Conservation (phyloP, 2,329 filamentous ascomycete genomes). For the Talaromyces rugulosus region DNA sequence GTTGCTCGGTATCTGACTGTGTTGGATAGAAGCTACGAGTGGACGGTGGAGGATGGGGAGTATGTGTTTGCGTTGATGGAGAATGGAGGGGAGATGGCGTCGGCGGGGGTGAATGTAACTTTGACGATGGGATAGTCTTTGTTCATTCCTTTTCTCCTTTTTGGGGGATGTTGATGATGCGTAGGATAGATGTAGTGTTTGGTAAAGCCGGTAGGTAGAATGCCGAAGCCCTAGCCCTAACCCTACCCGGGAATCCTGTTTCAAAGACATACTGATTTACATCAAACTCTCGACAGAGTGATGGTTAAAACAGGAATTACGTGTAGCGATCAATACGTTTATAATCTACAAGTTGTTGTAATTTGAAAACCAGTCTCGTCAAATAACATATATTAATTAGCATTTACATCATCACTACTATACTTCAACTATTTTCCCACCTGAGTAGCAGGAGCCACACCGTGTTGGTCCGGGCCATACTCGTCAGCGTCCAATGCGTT, state of each 20-base stretch:
- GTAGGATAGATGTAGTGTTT: background rate
- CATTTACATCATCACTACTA: background rate
- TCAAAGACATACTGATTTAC: background rate
- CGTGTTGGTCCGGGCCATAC: background rate
- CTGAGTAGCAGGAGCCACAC: background rate
- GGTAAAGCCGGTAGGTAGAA: background rate
- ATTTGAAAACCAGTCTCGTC: background rate
- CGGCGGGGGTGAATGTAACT: conserved; percentile 35
- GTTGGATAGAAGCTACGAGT: conserved; percentile 39
- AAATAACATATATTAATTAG: background rate
- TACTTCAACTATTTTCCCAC: background rate
- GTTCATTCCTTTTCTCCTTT: background rate
- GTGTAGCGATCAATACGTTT: too few relatives aligned
- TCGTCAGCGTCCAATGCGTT: conserved; percentile 44
- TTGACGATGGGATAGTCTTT: background rate
- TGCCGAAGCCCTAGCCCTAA: background rate
- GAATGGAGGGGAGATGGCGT: conserved; percentile 32
- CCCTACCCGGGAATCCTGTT: background rate
- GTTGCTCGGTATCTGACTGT: conserved; percentile 39
- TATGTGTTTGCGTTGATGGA: conserved; percentile 42
- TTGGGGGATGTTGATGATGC: background rate
- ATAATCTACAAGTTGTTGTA: background rate
- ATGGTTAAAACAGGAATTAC: too few relatives aligned
- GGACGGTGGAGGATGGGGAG: conserved; percentile 42
- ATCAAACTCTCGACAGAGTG: background rate